Percentiles rank a stretch among this genome's conserved stretches.
Conservation (phyloP, 2,329 filamentous ascomycete species). For the Apiospora koreana region DNA sequence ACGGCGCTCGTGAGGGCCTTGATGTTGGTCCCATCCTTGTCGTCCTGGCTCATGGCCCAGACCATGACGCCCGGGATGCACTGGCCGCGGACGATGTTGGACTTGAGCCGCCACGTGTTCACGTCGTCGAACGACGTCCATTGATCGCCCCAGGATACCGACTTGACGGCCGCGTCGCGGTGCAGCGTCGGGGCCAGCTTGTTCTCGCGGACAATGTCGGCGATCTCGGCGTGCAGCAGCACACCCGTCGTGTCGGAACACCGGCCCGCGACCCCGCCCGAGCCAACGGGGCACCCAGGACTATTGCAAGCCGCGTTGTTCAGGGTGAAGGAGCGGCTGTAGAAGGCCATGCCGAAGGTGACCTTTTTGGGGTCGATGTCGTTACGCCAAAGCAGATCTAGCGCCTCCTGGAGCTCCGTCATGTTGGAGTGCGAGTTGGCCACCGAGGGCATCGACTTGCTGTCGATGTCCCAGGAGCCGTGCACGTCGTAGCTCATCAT, state of each 20-base stretch:
- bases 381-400: constrained; percentile 51
- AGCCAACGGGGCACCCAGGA: constrained; percentile 9
- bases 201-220: neutral
- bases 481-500: constrained; percentile 42
- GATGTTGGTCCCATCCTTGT: constrained; percentile 5
- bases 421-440: constrained; percentile 46
- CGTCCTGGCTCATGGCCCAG: constrained; percentile 4
- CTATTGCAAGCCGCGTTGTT: constrained; percentile 24
- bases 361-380: constrained; percentile 43
- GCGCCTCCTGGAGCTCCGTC: constrained; percentile 43
- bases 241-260: neutral
- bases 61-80: constrained; percentile 7
- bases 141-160: neutral
- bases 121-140: neutral
- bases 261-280: neutral
- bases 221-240: neutral
- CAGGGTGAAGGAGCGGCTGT: constrained; percentile 37
- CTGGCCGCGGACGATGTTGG: neutral
- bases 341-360: constrained; percentile 46
- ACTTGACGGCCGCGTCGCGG: neutral
- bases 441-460: constrained; percentile 20
- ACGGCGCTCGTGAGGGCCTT: neutral
- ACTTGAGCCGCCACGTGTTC: neutral
- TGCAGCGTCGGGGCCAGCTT: neutral
- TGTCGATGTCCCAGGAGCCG: constrained; percentile 39